These are phyloP conservation scores for Phyllostachys edulis DNA, from an alignment of 176 grass and related monocot species.

Conservation along the genomic window DNA sequence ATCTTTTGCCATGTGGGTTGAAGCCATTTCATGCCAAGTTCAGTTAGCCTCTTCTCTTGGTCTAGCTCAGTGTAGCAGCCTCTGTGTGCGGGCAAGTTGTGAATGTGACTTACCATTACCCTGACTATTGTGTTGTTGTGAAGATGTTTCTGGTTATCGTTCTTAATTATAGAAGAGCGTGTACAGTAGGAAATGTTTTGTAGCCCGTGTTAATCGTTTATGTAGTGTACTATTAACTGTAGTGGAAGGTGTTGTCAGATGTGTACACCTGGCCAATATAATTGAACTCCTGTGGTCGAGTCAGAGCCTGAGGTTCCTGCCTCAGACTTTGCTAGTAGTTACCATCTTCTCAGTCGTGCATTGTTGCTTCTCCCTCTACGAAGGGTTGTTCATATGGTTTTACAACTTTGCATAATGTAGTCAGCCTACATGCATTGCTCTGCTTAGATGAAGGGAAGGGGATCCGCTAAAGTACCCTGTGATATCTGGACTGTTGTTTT, in stretches of 20 bases:
- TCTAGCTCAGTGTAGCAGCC: constrained; percentile 12
- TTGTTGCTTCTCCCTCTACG: background rate
- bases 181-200: constrained; percentile 43
- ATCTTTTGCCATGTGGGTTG: constrained; percentile 24
- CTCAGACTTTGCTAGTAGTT: background rate
- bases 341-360: background rate
- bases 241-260: constrained; percentile 28
- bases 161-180: constrained; percentile 48
- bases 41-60: constrained; percentile 1
- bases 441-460: background rate
- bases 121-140: constrained; percentile 1
- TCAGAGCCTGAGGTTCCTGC: constrained; percentile 16
- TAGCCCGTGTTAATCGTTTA: constrained; percentile 31
- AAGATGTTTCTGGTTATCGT: constrained; percentile 19
- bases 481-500: background rate
- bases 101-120: background rate
- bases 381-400: background rate
- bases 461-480: background rate
- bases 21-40: background rate
- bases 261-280: constrained; percentile 18
- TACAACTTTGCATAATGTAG: background rate
- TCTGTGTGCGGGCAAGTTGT: constrained; percentile 17
- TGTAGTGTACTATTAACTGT: constrained; percentile 30
- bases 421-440: background rate
- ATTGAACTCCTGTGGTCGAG: constrained; percentile 12